Base-by-base conservation (phyloP, 140 eudicot genomes). In the Erigeron philadelphicus region DNA sequence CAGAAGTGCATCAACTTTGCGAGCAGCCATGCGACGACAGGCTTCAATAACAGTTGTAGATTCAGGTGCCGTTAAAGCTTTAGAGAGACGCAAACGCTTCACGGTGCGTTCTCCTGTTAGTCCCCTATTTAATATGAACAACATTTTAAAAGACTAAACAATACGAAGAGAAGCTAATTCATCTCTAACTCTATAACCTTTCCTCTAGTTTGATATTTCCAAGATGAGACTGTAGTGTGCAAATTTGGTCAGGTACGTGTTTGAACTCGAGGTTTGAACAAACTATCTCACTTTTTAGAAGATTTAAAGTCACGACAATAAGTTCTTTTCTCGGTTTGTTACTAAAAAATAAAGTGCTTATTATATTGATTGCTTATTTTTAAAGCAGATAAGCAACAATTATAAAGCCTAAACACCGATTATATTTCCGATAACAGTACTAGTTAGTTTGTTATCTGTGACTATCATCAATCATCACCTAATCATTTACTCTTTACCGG, bases 31-130 rank as follows among this genome's bases (percentile, higher is more conserved):
- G 61, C 95, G 78, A 62, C 95, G 95, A 41, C 99, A 87, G 64
- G 97, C 99, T 75, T 94, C 97, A 53, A 35, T 70, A 58, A 94
- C 79, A 76, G 77, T 89, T 67, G 95, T 94, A 69, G 82, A 78
- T 5, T 94, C 97, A 72, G 99, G 95, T 67, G 86, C 87, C 19
- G 99, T 94, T 81, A 94, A 78, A n/a, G 99, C 99, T 80, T 82
- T 89, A 21, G 99, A 87, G 31, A 94, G 88, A 77, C 97, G 86
- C 80, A 94, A 84, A 21, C 95, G 75, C 80, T 89, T 94, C 68
- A 94, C 99, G 18, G 97, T 94, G 44, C 99, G 88, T 76, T 94
- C 99, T 71, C 97, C 99, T 25, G 89, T 76, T 76, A 84, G 61
- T 3, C 84, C 95, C 90, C 99, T 94, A 89, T 72, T 71, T 72